A percentile compares a stretch with the other conserved stretches of the same genome.
These are phyloP conservation scores for Flammula alnicola DNA, from an alignment of 1,284 basidiomycete genomes.

Conservation along the genomic window DNA sequence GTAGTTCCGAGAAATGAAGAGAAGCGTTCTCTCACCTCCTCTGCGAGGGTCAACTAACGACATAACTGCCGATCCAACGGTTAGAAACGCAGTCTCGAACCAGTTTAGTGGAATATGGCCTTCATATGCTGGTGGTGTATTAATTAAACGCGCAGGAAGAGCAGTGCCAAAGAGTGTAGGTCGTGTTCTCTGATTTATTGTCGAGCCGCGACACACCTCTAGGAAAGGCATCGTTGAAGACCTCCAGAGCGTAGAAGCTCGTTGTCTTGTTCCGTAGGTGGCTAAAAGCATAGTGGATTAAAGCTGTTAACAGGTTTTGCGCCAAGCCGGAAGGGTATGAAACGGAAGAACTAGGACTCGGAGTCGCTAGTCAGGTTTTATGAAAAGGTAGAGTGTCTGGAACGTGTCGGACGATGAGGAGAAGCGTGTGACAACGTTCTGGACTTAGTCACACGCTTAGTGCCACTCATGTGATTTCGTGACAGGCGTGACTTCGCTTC, in stretches of 20 bases:
- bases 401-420: no score
- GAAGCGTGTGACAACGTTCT: no score
- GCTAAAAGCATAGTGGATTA: not conserved
- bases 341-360: no score
- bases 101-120: slow-evolving; percentile 84
- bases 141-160: slow-evolving; percentile 31
- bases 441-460: no score
- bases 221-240: slow-evolving; percentile 1
- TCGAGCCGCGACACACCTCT: not conserved
- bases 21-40: slow-evolving; percentile 66
- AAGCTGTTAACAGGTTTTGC: not conserved
- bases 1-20: not conserved
- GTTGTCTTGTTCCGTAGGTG: slow-evolving; percentile 2
- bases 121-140: slow-evolving; percentile 58
- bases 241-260: slow-evolving; percentile 6
- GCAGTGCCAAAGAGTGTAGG: slow-evolving; percentile 1
- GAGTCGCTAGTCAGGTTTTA: no score
- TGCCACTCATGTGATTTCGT: no score
- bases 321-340: no score
- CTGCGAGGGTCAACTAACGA: slow-evolving; percentile 84
- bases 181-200: not conserved
- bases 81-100: slow-evolving; percentile 86
- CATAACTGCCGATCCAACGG: slow-evolving; percentile 85
- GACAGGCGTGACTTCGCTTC: no score
- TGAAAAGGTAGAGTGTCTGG: no score